Conservation (phyloP, 305 asterid genomes). For the Fraxinus greggii region DNA sequence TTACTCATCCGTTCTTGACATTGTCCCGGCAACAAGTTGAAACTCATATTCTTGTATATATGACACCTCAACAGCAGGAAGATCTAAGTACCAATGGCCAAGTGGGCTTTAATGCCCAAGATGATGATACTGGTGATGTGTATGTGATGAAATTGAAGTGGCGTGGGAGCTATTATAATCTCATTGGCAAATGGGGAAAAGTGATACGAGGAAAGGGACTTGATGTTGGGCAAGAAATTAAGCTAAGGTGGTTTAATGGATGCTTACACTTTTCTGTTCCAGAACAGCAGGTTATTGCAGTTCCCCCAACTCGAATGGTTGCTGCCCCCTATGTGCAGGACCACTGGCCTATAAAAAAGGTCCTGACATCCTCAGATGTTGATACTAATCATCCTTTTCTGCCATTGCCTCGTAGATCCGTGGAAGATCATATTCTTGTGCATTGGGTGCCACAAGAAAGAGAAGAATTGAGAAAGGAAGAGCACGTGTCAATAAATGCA, state of each 20-base stretch:
- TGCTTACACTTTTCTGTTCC: constrained; percentile 55
- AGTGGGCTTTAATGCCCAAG: constrained; percentile 62
- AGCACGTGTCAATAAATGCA: constrained; percentile 47
- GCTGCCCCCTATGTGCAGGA: constrained; percentile 41
- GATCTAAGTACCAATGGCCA: constrained; percentile 57
- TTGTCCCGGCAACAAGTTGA: constrained; percentile 81
- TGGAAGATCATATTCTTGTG: constrained; percentile 52
- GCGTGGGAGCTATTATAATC: constrained; percentile 78
- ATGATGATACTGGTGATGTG: constrained; percentile 70
- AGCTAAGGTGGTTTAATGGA: constrained; percentile 46
- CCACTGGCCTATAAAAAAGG: constrained; percentile 72
- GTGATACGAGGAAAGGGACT: constrained; percentile 72
- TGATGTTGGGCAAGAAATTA: constrained; percentile 65
- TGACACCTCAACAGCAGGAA: constrained; percentile 67
- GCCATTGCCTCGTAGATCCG: constrained; percentile 51
- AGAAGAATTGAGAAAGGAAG: constrained; percentile 47
- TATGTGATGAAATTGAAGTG: constrained; percentile 68
- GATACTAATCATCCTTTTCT: constrained; percentile 57
- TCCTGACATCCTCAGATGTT: constrained; percentile 56
- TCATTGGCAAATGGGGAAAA: constrained; percentile 80
- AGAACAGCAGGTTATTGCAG: constrained; percentile 38
- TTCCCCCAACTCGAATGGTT: constrained; percentile 41
- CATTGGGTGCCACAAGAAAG: constrained; percentile 49
- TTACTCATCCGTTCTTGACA: constrained; percentile 78
- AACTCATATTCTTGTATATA: constrained; percentile 52